These are phyloP conservation scores for Xylaria cubensis DNA, from an alignment of 495 filamentous ascomycete genomes.

Conservation along the genomic window DNA sequence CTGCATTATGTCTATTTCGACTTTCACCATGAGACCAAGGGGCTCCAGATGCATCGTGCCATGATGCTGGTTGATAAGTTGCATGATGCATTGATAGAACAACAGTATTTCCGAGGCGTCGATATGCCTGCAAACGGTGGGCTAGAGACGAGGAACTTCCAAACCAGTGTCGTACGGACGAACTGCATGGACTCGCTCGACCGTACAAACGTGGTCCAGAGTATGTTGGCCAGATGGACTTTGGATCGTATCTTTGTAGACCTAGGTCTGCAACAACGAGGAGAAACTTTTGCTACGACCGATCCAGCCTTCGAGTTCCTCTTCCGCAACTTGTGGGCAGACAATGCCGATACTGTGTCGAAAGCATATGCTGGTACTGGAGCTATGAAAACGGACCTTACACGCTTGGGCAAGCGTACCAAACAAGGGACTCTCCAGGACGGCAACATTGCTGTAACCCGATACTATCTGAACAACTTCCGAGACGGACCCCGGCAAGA, in stretches of 20 bases:
- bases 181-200: slow-evolving; percentile 99
- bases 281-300: slow-evolving; percentile 70
- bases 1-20: slow-evolving; percentile 98
- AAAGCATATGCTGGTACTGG: slow-evolving; percentile 93
- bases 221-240: slow-evolving; percentile 87
- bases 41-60: slow-evolving; percentile 89
- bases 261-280: slow-evolving; percentile 72
- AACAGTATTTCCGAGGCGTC: slow-evolving; percentile 91
- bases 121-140: slow-evolving; percentile 79
- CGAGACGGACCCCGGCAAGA: slow-evolving; percentile 91
- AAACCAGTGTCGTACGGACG: slow-evolving; percentile 88
- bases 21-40: slow-evolving; percentile 96
- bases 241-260: slow-evolving; percentile 88
- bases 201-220: slow-evolving; percentile 96
- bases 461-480: slow-evolving; percentile 92
- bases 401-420: slow-evolving; percentile 85
- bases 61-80: slow-evolving; percentile 84
- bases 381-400: slow-evolving; percentile 95
- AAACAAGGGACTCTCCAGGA: slow-evolving; percentile 83
- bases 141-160: slow-evolving; percentile 77
- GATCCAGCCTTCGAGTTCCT: slow-evolving; percentile 81
- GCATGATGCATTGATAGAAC: slow-evolving; percentile 69
- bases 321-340: slow-evolving; percentile 97
- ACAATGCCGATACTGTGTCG: slow-evolving; percentile 95
- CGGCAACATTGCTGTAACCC: slow-evolving; percentile 77